A percentile compares a stretch with the other conserved stretches of the same genome.
phyloP scores from a whole-genome alignment of 2,329 filamentous ascomycete genomes.

The Cladobotryum mycophilum region DNA sequence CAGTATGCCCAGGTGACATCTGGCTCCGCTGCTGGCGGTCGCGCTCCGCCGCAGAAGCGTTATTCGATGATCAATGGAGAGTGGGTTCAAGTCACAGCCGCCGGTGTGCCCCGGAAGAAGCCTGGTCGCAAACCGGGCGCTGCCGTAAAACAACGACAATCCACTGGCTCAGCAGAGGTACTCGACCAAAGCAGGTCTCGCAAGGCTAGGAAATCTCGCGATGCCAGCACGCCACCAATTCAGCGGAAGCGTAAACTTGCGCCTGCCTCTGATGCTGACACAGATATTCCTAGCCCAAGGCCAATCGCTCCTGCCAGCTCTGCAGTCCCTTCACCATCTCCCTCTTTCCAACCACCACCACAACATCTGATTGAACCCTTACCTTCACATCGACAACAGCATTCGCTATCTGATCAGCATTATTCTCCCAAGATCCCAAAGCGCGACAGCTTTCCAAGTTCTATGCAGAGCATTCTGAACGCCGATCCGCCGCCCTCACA shows the following conservation, averaged over 20 bases:
- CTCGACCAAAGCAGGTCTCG: slow-evolving; percentile 43
- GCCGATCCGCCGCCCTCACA: slow-evolving; percentile 40
- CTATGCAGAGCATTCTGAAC: slow-evolving; percentile 53
- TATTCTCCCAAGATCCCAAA: slow-evolving; percentile 43
- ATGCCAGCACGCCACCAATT: slow-evolving; percentile 50
- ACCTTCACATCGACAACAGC: slow-evolving; percentile 20
- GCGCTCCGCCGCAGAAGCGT: slow-evolving; percentile 21
- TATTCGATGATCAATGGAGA: slow-evolving; percentile 33
- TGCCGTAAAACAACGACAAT: slow-evolving; percentile 37
- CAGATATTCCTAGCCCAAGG: slow-evolving; percentile 22
- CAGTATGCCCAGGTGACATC: slow-evolving; percentile 21
- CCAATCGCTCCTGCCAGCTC: slow-evolving; percentile 27
- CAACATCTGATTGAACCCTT: slow-evolving; percentile 9
- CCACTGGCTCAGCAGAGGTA: slow-evolving; percentile 29
- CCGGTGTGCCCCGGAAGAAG: slow-evolving; percentile 56
- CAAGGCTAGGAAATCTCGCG: slow-evolving; percentile 50
- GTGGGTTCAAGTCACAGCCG: slow-evolving; percentile 48
- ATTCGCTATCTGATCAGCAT: slow-evolving; percentile 26
- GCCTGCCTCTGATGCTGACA: slow-evolving; percentile 32
- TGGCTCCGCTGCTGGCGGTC: slow-evolving; percentile 19
- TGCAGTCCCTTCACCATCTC: slow-evolving; percentile 19
- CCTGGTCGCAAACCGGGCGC: slow-evolving; percentile 59
- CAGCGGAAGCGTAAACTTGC: slow-evolving; percentile 50
- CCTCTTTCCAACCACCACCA: slow-evolving; percentile 17
- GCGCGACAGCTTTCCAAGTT: slow-evolving; percentile 44